These are phyloP conservation scores for Trichosporon coremiiforme DNA, from an alignment of 1,284 basidiomycete genomes.

Conservation along the genomic window DNA sequence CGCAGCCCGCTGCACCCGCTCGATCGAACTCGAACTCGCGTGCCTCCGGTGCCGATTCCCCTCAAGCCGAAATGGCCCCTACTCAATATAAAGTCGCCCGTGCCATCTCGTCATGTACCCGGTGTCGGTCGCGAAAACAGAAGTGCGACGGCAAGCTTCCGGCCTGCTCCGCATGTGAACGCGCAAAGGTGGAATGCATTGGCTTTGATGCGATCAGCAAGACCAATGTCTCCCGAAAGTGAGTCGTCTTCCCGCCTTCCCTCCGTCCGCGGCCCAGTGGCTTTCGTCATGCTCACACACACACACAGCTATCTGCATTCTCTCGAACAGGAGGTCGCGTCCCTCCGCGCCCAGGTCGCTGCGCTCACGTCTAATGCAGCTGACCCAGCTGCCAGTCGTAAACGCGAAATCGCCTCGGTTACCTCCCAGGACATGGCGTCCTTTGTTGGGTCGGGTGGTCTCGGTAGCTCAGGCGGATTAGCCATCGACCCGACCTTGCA, in stretches of 20 bases:
- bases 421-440: constrained; percentile 39
- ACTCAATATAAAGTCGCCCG: constrained; percentile 54
- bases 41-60: background rate
- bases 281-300: constrained; percentile 1
- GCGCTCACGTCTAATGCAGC: constrained; percentile 35
- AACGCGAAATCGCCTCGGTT: constrained; percentile 35
- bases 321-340: constrained; percentile 55
- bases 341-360: constrained; percentile 53
- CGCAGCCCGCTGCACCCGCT: constrained; percentile 25
- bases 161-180: constrained; percentile 53
- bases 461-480: constrained; percentile 26
- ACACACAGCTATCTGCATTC: constrained; percentile 53
- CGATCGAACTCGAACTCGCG: constrained; percentile 20
- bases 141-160: constrained; percentile 58
- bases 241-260: constrained; percentile 29
- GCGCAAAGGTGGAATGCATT: constrained; percentile 58
- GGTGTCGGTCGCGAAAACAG: constrained; percentile 55
- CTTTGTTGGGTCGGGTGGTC: constrained; percentile 23
- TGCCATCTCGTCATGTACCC: constrained; percentile 56
- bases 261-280: background rate
- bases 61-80: constrained; percentile 11
- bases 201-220: constrained; percentile 58
- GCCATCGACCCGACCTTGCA: constrained; percentile 34
- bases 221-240: constrained; percentile 58
- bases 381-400: constrained; percentile 36